Evolutionary conservation across 495 filamentous ascomycete genomes (phyloP), one percentile per base, ranked within the genome.

Genomic region (Echria macrotheca): DNA sequence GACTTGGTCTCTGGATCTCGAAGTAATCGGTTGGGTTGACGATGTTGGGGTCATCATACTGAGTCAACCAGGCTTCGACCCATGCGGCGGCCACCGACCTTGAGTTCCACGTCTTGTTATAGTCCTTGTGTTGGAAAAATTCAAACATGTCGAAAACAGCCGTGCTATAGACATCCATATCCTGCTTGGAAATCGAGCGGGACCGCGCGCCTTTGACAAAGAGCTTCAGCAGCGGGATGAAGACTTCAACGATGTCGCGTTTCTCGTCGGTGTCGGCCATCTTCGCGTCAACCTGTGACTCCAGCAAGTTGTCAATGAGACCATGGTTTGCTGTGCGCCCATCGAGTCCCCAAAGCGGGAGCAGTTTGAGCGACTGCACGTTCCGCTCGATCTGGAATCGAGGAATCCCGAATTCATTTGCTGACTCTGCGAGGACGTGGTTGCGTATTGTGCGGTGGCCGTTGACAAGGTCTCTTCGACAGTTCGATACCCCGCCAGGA

Each of bases 381-480:
- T 83, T 85, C 54, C 75, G 72, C 59, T 85, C 81, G 0, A 79
- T 81, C 59, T 85, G 81, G 56, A 82, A 78, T 45, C 82, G 82
- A 4, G 81, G 81, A 8, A 83, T 63, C 9, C 81, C 81, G 50
- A 76, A 83, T 49, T 85, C 81, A 52, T 82, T 83, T 7, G 79
- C 81, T 2, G 78, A 76, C 58, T 85, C 81, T 38, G 78, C 81
- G 26, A 85, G 69, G 67, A 85, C 79, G 52, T 85, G 80, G 74
- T 80, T 83, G 47, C 76, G 76, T 48, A 85, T 80, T 1, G 77
- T 78, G 19, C 67, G 63, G 46, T 83, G 70, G 19, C 77, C 76
- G 57, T 84, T 82, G 63, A 85, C 79, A 69, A 85, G 72, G 53
- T 85, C 81, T 44, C 81, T 69, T n/a, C 81, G 77, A 65, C 81